A percentile compares a stretch with the other conserved stretches of the same genome.
Evolutionary conservation across 305 asterid genomes (phyloP).

Genomic region (Ruellia speciosa): DNA sequence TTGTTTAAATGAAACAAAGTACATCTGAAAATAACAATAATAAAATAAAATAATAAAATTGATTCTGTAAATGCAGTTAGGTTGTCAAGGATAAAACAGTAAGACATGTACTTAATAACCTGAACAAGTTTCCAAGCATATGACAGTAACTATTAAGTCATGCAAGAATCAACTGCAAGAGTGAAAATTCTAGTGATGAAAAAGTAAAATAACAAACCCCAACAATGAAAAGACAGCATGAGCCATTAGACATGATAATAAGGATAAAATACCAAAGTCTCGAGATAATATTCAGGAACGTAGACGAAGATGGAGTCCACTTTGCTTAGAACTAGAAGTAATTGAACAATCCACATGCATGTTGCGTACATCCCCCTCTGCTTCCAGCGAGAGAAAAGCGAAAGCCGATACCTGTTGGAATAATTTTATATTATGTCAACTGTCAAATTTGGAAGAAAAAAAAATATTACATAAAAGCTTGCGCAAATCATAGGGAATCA

Average conservation of each 20-base stretch:
- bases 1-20: too few species aligned
- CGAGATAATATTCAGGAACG: slow-evolving; percentile 86
- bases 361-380: slow-evolving; percentile 91
- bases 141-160: too few species aligned
- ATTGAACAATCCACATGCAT: slow-evolving; percentile 92
- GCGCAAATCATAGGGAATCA: slow-evolving; percentile 9
- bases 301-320: slow-evolving; percentile 59
- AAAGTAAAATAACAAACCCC: slow-evolving; percentile 11
- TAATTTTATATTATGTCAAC: slow-evolving; percentile 16
- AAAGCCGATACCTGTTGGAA: slow-evolving; percentile 72
- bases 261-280: slow-evolving; percentile 61
- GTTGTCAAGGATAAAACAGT: too few species aligned
- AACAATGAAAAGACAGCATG: slow-evolving; percentile 3
- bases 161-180: neutral
- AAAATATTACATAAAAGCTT: slow-evolving; percentile 11
- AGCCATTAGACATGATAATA: slow-evolving; percentile 14
- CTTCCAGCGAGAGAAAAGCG: slow-evolving; percentile 84
- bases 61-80: too few species aligned
- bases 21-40: neutral
- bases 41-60: too few species aligned
- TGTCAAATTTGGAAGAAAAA: slow-evolving; percentile 1
- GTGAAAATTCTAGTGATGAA: slow-evolving; percentile 11
- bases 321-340: slow-evolving; percentile 85
- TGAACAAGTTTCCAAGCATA: too few species aligned
- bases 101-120: too few species aligned